Evolutionary conservation across 2,329 filamentous ascomycete genomes (phyloP), one percentile per base, ranked within the genome.

Genomic region (Magnaporthales sp.): DNA sequence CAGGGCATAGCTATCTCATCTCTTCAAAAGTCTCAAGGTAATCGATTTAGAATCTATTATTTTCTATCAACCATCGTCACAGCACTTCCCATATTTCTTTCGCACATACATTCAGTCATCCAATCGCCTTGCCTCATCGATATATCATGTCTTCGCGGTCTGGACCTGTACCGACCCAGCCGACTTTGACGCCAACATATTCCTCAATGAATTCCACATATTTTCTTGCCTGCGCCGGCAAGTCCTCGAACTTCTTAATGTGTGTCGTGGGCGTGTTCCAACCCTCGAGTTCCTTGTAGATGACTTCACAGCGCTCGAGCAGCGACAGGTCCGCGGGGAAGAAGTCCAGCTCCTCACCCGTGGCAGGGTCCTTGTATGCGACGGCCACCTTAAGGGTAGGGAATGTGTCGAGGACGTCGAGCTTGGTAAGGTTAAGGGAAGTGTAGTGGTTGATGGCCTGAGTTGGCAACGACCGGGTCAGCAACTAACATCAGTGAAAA

Each of bases 381-480:
- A 90, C 85, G 22, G 90, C 90, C 64, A 91, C 82, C 67, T 93
- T 91, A 77, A 96, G 84, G 73, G 87, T 88, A 10, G 85, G 81
- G 75, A 96, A 92, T 32, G 85, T 85, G 74, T 93, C 90, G 19
- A 93, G 82, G 51, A 92, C 83, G 71, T 91, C 89, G 26, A 91
- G 67, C 71, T 86, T 87, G 15, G 84, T 87, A 56, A 88, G 74
- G 72, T 88, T 87, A 65, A 88, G 74, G 61, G 80, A 77, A 0
- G 86, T 87, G 77, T 91, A 91, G 78, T 89, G 83, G 78, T 91
- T 91, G 75, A 90, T 81, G 62, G 82, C 78, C 68, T 67, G 31
- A 61, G 5, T 60, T 60, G 13, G 56, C 2, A 15, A 8, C 4
- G 13, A 7, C 6, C 13, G 24, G 66, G 61, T 24, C 4, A n/a